phyloP scores from a whole-genome alignment of 768 basidiomycete species.

The Suillus paluster region DNA sequence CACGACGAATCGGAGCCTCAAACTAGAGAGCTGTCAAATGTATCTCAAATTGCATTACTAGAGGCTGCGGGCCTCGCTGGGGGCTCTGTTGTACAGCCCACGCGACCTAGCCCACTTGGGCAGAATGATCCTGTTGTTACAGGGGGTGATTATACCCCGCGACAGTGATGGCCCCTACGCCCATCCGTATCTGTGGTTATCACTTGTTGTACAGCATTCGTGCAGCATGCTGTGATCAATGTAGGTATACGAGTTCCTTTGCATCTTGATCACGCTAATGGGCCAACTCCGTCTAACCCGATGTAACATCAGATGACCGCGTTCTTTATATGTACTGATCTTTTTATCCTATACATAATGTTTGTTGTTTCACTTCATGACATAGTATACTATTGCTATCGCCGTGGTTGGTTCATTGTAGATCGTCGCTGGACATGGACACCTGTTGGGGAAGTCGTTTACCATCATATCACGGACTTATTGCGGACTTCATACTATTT shows the following conservation, averaged over 20 bases:
- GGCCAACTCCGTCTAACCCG: too few relatives aligned
- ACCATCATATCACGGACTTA: not conserved
- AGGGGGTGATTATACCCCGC: not conserved
- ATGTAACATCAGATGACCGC: not conserved
- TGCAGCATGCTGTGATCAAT: not conserved
- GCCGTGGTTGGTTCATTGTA: not conserved
- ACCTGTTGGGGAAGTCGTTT: not conserved
- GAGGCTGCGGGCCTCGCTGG: constrained; percentile 26
- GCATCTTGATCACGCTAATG: not conserved
- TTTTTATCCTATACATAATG: not conserved
- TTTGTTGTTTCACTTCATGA: not conserved
- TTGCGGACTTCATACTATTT: not conserved
- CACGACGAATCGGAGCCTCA: constrained; percentile 12
- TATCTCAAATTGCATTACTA: constrained; percentile 25
- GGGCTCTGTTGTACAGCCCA: constrained; percentile 1
- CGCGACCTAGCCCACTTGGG: constrained; percentile 27
- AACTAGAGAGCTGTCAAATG: constrained; percentile 25
- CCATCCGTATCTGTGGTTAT: not conserved
- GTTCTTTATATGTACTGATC: not conserved
- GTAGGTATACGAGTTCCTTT: not conserved
- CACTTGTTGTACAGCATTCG: constrained; percentile 4
- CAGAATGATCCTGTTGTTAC: constrained; percentile 1
- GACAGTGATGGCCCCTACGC: not conserved
- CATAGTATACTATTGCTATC: not conserved
- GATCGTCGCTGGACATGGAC: not conserved